These are phyloP conservation scores for Pseudozyma flocculosa DNA, from an alignment of 1,284 basidiomycete genomes.

Conservation along the genomic window DNA sequence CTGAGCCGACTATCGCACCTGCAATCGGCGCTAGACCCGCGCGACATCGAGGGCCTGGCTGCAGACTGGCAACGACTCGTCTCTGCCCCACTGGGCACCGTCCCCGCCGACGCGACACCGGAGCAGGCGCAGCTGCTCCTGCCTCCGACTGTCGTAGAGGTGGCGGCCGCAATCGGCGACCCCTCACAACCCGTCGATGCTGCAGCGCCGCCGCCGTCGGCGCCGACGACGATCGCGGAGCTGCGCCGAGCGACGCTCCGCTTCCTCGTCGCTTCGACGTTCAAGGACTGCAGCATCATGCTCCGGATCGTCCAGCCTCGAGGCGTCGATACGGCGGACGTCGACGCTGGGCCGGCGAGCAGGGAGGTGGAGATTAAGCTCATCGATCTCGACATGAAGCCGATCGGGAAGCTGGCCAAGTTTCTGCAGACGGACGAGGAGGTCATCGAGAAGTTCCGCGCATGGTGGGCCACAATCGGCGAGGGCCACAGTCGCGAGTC, in stretches of 20 bases:
- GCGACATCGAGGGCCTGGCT: constrained; percentile 77
- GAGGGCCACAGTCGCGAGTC: too few species aligned
- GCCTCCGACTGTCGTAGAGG: constrained; percentile 4
- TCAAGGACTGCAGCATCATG: constrained; percentile 82
- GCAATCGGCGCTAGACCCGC: constrained; percentile 74
- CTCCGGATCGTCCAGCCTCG: not conserved
- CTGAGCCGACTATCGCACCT: constrained; percentile 67
- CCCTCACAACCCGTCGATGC: constrained; percentile 9
- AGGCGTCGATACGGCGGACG: not conserved
- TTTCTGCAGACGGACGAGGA: constrained; percentile 73
- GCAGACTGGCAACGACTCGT: constrained; percentile 19
- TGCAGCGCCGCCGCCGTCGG: too few species aligned
- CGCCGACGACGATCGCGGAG: not conserved
- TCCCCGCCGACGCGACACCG: not conserved
- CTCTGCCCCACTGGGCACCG: constrained; percentile 10
- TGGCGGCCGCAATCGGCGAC: constrained; percentile 1
- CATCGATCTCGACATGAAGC: constrained; percentile 82
- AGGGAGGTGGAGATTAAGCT: constrained; percentile 3
- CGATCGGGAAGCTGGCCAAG: constrained; percentile 66
- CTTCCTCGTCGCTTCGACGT: constrained; percentile 83
- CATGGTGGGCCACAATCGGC: too few species aligned
- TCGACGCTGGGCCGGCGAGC: not conserved
- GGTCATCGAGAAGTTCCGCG: constrained; percentile 14
- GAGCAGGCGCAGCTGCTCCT: constrained; percentile 1
- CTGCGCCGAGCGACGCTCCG: constrained; percentile 69